Conservation (phyloP, 2,329 filamentous ascomycete genomes). For the Verticillium nubilum region DNA sequence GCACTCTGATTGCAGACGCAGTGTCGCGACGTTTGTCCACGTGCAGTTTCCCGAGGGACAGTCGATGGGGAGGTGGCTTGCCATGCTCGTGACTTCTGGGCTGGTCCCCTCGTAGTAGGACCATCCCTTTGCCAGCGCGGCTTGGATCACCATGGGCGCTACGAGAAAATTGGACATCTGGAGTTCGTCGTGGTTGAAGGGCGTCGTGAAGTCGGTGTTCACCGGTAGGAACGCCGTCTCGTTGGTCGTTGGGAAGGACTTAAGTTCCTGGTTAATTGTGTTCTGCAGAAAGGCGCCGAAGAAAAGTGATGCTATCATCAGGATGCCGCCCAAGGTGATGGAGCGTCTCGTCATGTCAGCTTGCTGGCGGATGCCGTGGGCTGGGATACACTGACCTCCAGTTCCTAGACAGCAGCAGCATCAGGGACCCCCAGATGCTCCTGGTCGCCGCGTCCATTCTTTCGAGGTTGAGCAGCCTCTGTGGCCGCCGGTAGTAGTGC, state of each 20-base stretch:
- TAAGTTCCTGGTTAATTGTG: neutral
- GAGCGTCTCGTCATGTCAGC: neutral
- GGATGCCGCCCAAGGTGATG: neutral
- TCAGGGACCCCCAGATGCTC: neutral
- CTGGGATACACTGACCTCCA: neutral
- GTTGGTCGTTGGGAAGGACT: neutral
- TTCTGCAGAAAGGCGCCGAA: constrained; percentile 1
- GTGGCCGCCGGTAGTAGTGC: neutral
- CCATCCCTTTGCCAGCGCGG: neutral
- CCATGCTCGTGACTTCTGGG: neutral
- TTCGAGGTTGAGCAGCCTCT: neutral
- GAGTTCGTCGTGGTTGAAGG: too few relatives aligned
- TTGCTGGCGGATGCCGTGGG: too few relatives aligned
- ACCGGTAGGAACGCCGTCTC: neutral
- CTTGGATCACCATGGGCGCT: neutral
- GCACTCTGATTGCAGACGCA: neutral
- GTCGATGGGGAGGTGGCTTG: neutral
- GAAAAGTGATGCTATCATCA: neutral
- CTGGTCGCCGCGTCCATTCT: neutral
- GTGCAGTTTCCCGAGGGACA: neutral
- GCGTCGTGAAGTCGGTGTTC: neutral
- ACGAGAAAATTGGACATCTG: neutral
- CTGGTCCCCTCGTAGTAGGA: neutral
- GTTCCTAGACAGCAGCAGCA: neutral
- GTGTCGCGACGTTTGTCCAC: neutral